Evolutionary conservation across 164 flowering plant genomes (phyloP).

Genomic region (Brasenia schreberi): DNA sequence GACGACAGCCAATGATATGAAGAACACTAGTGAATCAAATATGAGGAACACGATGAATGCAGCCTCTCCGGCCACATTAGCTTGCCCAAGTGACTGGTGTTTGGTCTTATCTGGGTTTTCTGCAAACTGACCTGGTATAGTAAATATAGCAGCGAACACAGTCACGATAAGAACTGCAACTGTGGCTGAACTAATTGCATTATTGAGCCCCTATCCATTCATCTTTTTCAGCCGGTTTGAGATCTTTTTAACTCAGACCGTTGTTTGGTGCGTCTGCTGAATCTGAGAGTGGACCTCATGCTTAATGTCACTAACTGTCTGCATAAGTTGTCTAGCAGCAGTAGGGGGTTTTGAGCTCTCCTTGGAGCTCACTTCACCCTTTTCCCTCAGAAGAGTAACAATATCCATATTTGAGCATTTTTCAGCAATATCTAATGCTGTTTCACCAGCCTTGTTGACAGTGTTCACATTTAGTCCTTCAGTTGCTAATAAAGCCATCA

Average conservation of each 20-base stretch:
- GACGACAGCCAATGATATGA: constrained; percentile 93
- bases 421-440: constrained; percentile 74
- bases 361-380: constrained; percentile 57
- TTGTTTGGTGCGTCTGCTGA: constrained; percentile 74
- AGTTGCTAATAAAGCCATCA: constrained; percentile 36
- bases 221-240: constrained; percentile 74
- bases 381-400: constrained; percentile 36
- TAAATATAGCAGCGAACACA: constrained; percentile 93
- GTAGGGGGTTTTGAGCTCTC: constrained; percentile 55
- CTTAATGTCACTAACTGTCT: constrained; percentile 93
- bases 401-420: constrained; percentile 42
- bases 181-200: constrained; percentile 86
- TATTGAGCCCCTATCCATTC: constrained; percentile 81
- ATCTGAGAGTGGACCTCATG: constrained; percentile 87
- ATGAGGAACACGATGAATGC: constrained; percentile 68
- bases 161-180: constrained; percentile 96
- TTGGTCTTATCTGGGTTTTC: constrained; percentile 9
- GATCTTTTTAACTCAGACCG: constrained; percentile 59
- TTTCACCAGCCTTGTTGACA: constrained; percentile 63
- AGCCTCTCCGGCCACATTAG: constrained; percentile 46
- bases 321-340: constrained; percentile 76
- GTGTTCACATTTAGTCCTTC: constrained; percentile 59
- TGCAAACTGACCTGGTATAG: constrained; percentile 80
- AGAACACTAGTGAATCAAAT: constrained; percentile 74
- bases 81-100: constrained; percentile 47